Percentiles rank a stretch among this genome's conserved stretches.
These are phyloP conservation scores for Pelargonium australe DNA, from an alignment of 441 rosid species.

Conservation along the genomic window DNA sequence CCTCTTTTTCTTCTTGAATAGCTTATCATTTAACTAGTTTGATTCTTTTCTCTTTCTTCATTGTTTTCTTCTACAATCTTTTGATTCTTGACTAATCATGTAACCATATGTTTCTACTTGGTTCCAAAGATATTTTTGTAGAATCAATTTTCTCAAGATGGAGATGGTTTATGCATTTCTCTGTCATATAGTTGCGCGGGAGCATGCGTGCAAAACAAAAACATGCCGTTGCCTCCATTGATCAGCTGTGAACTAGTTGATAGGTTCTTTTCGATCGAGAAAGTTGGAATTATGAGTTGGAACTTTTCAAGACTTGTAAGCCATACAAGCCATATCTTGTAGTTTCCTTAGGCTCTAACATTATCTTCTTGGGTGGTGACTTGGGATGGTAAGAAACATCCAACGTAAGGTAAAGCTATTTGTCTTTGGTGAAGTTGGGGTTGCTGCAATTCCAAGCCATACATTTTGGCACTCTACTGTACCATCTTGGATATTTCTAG, in stretches of 20 bases:
- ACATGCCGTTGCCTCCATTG: background rate
- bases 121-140: background rate
- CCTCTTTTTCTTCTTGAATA: constrained; percentile 1
- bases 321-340: constrained; percentile 1
- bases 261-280: background rate
- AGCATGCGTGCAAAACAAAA: background rate
- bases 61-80: background rate
- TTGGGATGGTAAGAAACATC: constrained; percentile 10
- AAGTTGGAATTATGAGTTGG: background rate
- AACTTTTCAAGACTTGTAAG: background rate
- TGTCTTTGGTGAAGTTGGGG: background rate
- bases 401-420: background rate
- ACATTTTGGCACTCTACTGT: background rate
- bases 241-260: background rate
- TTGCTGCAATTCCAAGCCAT: constrained; percentile 7
- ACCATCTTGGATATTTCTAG: no score
- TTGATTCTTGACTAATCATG: background rate
- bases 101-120: background rate
- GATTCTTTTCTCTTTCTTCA: background rate
- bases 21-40: background rate
- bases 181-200: background rate
- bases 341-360: constrained; percentile 10
- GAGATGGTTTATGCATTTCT: constrained; percentile 29
- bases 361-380: constrained; percentile 10
- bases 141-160: constrained; percentile 27